Base-by-base conservation (phyloP, 2,329 filamentous ascomycete genomes). In the Sarocladium brachiariae region DNA sequence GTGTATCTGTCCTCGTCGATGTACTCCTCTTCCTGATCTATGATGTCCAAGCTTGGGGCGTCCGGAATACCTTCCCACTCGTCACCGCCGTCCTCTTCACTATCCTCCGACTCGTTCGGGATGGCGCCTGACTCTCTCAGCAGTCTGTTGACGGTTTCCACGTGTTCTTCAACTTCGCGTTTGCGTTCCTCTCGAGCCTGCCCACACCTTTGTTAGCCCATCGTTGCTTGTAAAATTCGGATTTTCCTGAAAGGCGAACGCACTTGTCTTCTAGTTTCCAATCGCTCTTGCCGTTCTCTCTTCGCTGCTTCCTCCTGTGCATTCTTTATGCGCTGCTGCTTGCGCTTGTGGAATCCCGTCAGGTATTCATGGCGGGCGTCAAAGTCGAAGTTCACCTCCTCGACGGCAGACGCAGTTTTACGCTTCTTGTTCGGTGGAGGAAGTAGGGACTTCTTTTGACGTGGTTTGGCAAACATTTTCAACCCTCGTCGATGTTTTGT, bases 301-400 rank as follows among this genome's bases (percentile, higher is more conserved):
- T 89, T 86, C 41, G 81, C 83, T 3, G 89, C 88, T 58, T 86
- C 76, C 58, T 93, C 89, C 63, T 93, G 87, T 2, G 92, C 92
- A 67, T 84, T 76, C 71, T 95, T 95, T 57, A 84, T 83, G 33
- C 93, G 80, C 65, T 89, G 86, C 50, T 87, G 72, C 68, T 96
- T 97, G 67, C 93, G 86, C 76, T 97, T 99, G 74, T 92, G 91
- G 70, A 99, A 99, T 2, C 93, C 93, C 0, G 90, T 96, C 52
- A 99, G 76, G 64, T 88, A 99, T 62, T 97, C 90, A 56, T 86
- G 74, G 56, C 93, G 84, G 41, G 87, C 87, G 54, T 77, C 76
- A 54, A 78, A 71, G 70, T 99, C 90, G 70, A 97, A 99, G 49
- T 74, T 81, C 66, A 99, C 86, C 65, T 95, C 89, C 62, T 91